phyloP scores from a whole-genome alignment of 768 basidiomycete genomes.

The Lactarius evosmus region DNA sequence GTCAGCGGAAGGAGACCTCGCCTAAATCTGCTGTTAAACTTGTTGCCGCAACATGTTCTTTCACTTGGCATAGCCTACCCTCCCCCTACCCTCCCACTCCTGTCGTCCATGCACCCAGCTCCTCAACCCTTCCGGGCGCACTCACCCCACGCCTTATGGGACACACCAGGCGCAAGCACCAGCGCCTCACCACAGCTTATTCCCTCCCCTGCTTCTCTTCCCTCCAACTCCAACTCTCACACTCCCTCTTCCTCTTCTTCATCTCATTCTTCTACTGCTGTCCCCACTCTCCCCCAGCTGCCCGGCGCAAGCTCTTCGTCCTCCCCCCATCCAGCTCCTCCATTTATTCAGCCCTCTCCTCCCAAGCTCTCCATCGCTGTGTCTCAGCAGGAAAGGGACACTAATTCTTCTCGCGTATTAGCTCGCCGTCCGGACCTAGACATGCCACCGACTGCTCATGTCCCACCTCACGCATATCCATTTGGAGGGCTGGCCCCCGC shows the following conservation, averaged over 20 bases:
- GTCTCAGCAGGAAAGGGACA: conserved; percentile 21
- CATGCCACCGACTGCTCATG: conserved; percentile 25
- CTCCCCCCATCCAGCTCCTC: conserved; percentile 13
- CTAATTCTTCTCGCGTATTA: conserved; percentile 16
- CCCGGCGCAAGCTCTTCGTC: conserved; percentile 22
- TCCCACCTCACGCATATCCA: conserved; percentile 21
- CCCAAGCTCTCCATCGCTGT: conserved; percentile 4
- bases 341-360: conserved; percentile 18
- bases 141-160: conserved; percentile 28
- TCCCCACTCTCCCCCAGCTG: conserved; percentile 21
- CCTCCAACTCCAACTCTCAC: conserved; percentile 26
- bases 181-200: conserved; percentile 27
- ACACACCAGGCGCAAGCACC: conserved; percentile 29
- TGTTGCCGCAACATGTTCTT: conserved; percentile 18
- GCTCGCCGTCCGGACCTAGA: conserved; percentile 20
- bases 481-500: conserved; percentile 29
- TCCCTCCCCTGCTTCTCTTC: conserved; percentile 20
- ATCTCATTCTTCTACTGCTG: conserved; percentile 19
- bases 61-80: conserved; percentile 17
- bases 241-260: conserved; percentile 14
- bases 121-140: conserved; percentile 23
- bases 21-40: conserved; percentile 26
- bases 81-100: conserved; percentile 16
- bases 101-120: conserved; percentile 25
- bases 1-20: conserved; percentile 13